phyloP scores from a whole-genome alignment of 2,329 filamentous ascomycete genomes.

The Lasiodiplodia gonubiensis region DNA sequence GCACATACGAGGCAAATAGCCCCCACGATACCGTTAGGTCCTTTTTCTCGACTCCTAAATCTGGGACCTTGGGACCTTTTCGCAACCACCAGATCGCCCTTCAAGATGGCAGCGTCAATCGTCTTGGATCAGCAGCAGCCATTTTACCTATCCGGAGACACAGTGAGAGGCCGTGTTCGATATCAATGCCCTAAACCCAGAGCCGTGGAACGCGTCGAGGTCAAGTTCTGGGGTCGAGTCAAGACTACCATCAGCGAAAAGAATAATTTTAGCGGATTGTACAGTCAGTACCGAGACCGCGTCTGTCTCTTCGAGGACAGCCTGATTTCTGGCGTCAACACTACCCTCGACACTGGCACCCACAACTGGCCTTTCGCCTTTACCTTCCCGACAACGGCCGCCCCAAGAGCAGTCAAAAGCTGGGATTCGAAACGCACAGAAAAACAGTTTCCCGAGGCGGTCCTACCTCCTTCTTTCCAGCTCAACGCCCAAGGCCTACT shows the following conservation, averaged over 20 bases:
- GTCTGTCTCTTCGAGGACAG: conserved; percentile 3
- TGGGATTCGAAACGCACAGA: background rate
- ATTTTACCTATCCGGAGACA: conserved; percentile 1
- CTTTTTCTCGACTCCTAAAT: too few species aligned
- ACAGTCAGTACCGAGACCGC: conserved; percentile 2
- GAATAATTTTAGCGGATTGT: background rate
- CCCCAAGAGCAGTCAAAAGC: background rate
- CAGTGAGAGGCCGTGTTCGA: background rate
- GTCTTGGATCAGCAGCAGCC: background rate
- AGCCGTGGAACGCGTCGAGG: background rate
- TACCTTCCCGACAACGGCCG: background rate
- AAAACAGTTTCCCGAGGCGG: background rate
- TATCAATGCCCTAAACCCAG: background rate
- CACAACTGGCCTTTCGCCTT: conserved; percentile 3
- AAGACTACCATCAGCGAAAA: conserved; percentile 7
- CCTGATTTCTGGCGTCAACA: background rate
- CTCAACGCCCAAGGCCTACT: conserved; percentile 5
- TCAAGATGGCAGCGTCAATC: background rate
- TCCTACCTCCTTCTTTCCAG: background rate
- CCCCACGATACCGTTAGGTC: too few species aligned
- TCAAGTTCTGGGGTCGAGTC: conserved; percentile 7
- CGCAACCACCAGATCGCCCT: background rate
- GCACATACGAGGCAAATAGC: too few species aligned
- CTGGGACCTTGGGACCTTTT: too few species aligned
- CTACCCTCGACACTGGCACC: background rate